Conservation (phyloP, 257 asterid species). For the Fraxinus pennsylvanica region DNA sequence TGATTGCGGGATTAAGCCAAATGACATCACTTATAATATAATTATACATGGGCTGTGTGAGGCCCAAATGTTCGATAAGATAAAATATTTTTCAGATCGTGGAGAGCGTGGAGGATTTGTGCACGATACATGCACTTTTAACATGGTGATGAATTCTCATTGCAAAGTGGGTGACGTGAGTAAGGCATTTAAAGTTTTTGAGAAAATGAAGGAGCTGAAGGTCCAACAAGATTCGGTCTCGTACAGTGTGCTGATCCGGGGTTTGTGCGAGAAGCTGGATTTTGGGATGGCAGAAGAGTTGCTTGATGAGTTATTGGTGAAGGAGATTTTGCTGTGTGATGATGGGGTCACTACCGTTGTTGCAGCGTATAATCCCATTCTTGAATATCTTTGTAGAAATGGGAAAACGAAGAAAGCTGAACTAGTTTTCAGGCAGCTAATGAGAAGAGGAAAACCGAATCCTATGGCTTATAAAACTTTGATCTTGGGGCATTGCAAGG, state of each 20-base stretch:
- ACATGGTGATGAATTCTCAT: constrained; percentile 65
- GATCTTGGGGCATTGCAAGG: constrained; percentile 73
- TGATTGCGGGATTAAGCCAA: constrained; percentile 54
- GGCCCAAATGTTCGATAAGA: constrained; percentile 47
- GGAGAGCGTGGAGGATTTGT: constrained; percentile 45
- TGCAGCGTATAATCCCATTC: constrained; percentile 74
- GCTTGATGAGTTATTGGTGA: constrained; percentile 52
- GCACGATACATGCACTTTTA: constrained; percentile 77
- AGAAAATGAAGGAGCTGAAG: constrained; percentile 63
- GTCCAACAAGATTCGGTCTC: constrained; percentile 70
- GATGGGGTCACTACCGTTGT: constrained; percentile 56
- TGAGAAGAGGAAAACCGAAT: constrained; percentile 74
- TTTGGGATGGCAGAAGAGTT: constrained; percentile 62
- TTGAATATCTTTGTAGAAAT: constrained; percentile 55
- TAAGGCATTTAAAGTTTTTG: constrained; percentile 54
- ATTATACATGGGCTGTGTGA: constrained; percentile 76
- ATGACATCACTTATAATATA: constrained; percentile 59
- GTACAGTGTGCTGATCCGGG: constrained; percentile 58
- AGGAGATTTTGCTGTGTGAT: constrained; percentile 49
- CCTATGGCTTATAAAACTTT: constrained; percentile 64
- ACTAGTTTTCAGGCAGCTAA: constrained; percentile 66
- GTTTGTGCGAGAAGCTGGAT: constrained; percentile 45
- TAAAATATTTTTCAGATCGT: constrained; percentile 51
- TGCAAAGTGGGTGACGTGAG: constrained; percentile 51
- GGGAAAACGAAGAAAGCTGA: constrained; percentile 74